Conservation (phyloP, 1,139 yeast species). For the Debaryomycetaceae sp. region DNA sequence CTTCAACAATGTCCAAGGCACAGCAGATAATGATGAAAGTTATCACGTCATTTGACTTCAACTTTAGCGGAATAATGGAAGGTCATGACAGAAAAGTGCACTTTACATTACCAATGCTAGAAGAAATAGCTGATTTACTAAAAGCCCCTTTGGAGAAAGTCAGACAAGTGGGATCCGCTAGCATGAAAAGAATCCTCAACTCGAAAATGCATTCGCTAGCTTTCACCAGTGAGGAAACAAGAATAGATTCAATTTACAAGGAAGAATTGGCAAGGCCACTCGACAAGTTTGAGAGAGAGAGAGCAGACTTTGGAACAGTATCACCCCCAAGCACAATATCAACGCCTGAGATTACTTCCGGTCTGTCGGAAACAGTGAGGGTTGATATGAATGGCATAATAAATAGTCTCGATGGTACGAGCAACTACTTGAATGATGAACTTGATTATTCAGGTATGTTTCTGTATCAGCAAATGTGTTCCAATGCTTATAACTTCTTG, state of each 20-base stretch:
- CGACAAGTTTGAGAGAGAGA: neutral
- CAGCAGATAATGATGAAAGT: too few relatives aligned
- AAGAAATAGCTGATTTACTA: neutral
- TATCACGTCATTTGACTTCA: too few relatives aligned
- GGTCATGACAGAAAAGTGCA: too few relatives aligned
- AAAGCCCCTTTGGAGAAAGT: neutral
- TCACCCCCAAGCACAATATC: neutral
- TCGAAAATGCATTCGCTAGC: neutral
- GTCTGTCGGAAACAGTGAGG: too few relatives aligned
- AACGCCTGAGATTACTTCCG: neutral
- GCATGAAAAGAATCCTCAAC: neutral
- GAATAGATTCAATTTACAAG: too few relatives aligned
- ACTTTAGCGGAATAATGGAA: too few relatives aligned
- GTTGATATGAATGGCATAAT: too few relatives aligned
- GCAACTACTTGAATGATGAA: neutral
- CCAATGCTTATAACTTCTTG: neutral
- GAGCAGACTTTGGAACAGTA: neutral
- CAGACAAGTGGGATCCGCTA: neutral
- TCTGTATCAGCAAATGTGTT: neutral
- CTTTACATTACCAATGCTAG: neutral
- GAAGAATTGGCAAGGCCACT: neutral
- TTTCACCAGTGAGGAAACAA: too few relatives aligned
- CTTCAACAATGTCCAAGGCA: too few relatives aligned
- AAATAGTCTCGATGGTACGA: neutral
- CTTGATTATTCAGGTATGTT: too few relatives aligned